Percentiles rank a stretch among this genome's conserved stretches.
Conservation (phyloP, 805 yeast species). For the Pichia phayaonensis region DNA sequence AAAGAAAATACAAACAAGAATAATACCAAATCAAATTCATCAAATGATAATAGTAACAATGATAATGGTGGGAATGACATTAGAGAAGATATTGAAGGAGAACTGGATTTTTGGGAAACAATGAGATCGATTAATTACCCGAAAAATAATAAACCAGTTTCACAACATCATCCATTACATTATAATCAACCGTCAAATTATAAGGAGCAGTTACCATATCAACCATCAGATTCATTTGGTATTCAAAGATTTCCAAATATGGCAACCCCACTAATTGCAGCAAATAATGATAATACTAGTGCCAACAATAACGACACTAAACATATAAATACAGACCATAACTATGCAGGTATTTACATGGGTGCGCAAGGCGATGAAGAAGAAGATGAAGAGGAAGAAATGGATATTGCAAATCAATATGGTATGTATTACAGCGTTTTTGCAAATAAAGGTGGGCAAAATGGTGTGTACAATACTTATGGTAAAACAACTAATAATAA, state of each 20-base stretch:
- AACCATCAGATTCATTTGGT: slow-evolving; percentile 15
- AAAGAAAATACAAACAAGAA: slow-evolving; percentile 3
- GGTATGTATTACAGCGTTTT: slow-evolving; percentile 29
- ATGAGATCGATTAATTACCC: slow-evolving; percentile 49
- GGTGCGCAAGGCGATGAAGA: slow-evolving; percentile 10
- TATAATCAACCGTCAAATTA: slow-evolving; percentile 24
- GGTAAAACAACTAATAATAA: slow-evolving; percentile 2
- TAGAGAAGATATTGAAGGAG: slow-evolving; percentile 51
- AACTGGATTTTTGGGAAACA: slow-evolving; percentile 64
- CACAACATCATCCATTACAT: slow-evolving; percentile 49
- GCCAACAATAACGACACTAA: slow-evolving; percentile 4
- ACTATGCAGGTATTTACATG: slow-evolving; percentile 10
- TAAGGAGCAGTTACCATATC: slow-evolving; percentile 14
- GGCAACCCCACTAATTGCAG: slow-evolving; percentile 11
- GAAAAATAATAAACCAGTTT: slow-evolving; percentile 34
- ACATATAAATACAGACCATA: slow-evolving; percentile 1
- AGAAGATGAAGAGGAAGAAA: slow-evolving; percentile 26
- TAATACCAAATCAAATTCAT: slow-evolving; percentile 1
- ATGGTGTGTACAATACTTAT: not conserved
- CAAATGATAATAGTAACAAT: not conserved
- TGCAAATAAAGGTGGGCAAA: slow-evolving; percentile 13
- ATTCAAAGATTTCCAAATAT: slow-evolving; percentile 12
- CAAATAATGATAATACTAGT: not conserved
- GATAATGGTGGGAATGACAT: slow-evolving; percentile 9
- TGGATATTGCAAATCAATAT: slow-evolving; percentile 26